Conservation (phyloP, 495 filamentous ascomycete species). For the Neurospora africana region DNA sequence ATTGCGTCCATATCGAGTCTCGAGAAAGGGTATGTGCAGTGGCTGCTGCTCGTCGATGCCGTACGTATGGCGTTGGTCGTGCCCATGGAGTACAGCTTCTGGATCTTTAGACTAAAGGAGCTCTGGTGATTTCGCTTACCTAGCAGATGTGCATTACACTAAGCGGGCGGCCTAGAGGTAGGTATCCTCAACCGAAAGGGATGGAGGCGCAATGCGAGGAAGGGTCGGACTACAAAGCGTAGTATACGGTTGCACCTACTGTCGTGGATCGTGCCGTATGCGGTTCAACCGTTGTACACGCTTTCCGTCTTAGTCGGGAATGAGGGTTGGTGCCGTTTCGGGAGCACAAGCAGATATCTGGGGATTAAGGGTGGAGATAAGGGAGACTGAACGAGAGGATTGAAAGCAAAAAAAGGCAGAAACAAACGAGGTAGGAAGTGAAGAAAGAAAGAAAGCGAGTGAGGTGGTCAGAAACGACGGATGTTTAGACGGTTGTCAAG, state of each 20-base stretch:
- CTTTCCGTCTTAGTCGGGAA: neutral
- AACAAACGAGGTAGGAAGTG: neutral
- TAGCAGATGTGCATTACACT: neutral
- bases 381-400: neutral
- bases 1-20: neutral
- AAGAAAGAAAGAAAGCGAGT: neutral
- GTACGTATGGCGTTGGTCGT: neutral
- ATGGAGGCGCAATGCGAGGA: neutral
- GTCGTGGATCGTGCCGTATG: neutral
- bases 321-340: neutral
- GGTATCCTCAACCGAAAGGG: neutral
- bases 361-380: neutral
- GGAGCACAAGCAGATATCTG: neutral
- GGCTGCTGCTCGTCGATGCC: neutral
- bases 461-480: neutral
- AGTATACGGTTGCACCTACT: neutral
- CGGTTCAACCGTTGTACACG: neutral
- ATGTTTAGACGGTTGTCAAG: neutral
- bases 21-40: neutral
- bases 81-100: neutral
- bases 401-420: neutral
- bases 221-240: neutral
- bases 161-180: neutral
- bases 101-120: neutral
- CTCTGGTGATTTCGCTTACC: neutral